These are phyloP conservation scores for Cordyceps tenuipes DNA, from an alignment of 2,329 filamentous ascomycete genomes.

Conservation along the genomic window DNA sequence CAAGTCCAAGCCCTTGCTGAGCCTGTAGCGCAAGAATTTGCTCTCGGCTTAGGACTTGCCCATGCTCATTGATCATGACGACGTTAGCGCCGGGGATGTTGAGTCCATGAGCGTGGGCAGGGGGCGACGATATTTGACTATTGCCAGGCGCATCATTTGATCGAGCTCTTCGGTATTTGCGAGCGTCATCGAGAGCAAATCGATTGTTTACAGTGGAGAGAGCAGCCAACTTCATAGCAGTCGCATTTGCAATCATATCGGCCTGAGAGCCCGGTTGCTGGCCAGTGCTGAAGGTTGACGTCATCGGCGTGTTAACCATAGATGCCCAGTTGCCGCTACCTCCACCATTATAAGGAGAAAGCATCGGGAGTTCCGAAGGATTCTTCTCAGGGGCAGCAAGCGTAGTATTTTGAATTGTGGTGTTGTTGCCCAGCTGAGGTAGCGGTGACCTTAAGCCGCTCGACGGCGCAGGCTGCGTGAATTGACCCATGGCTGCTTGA, in stretches of 20 bases:
- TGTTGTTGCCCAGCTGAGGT: slow-evolving; percentile 56
- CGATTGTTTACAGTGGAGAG: slow-evolving; percentile 97
- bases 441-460: slow-evolving; percentile 72
- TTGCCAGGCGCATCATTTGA: slow-evolving; percentile 71
- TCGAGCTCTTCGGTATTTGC: slow-evolving; percentile 86
- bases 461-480: slow-evolving; percentile 71
- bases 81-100: slow-evolving; percentile 66
- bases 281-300: slow-evolving; percentile 63
- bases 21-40: slow-evolving; percentile 76
- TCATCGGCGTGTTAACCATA: slow-evolving; percentile 97
- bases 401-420: slow-evolving; percentile 75
- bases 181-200: slow-evolving; percentile 91
- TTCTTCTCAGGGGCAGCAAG: slow-evolving; percentile 62
- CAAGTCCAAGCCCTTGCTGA: slow-evolving; percentile 52
- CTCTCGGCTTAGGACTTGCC: slow-evolving; percentile 77
- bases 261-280: slow-evolving; percentile 46
- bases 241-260: slow-evolving; percentile 97
- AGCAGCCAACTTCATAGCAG: slow-evolving; percentile 96
- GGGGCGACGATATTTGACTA: slow-evolving; percentile 53
- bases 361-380: slow-evolving; percentile 63
- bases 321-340: slow-evolving; percentile 94
- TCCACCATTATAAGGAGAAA: slow-evolving; percentile 69
- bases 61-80: slow-evolving; percentile 91
- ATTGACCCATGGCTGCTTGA: slow-evolving; percentile 87
- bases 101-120: slow-evolving; percentile 39